A percentile compares a stretch with the other conserved stretches of the same genome.
Conservation (phyloP, 1,139 yeast genomes). For the Meyerozyma smithsonii region DNA sequence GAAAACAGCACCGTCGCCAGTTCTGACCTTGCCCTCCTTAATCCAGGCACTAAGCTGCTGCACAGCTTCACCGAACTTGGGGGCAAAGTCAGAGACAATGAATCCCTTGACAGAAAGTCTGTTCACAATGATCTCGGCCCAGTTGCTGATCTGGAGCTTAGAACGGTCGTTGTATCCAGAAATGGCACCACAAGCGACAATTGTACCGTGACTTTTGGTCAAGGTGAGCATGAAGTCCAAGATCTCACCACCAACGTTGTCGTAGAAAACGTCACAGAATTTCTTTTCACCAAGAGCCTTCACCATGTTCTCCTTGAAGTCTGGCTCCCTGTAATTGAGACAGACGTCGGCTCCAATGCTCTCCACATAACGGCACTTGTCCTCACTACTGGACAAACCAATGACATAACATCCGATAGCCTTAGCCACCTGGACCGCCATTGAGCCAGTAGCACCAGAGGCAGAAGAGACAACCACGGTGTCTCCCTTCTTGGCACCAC, state of each 20-base stretch:
- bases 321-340: slow-evolving; percentile 22
- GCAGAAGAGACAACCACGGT: slow-evolving; percentile 29
- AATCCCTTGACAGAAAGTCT: slow-evolving; percentile 48
- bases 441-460: slow-evolving; percentile 29
- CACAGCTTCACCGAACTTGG: slow-evolving; percentile 33
- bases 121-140: slow-evolving; percentile 42
- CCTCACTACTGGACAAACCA: slow-evolving; percentile 28
- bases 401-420: slow-evolving; percentile 25
- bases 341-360: slow-evolving; percentile 28
- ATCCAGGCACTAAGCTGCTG: slow-evolving; percentile 28
- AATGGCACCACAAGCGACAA: slow-evolving; percentile 61
- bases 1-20: slow-evolving; percentile 24
- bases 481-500: slow-evolving; percentile 21
- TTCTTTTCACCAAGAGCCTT: slow-evolving; percentile 40
- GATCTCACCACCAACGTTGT: slow-evolving; percentile 62
- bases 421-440: slow-evolving; percentile 27
- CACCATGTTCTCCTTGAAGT: slow-evolving; percentile 37
- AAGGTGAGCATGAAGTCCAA: slow-evolving; percentile 43
- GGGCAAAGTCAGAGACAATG: slow-evolving; percentile 34
- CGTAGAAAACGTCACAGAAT: slow-evolving; percentile 46
- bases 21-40: slow-evolving; percentile 37
- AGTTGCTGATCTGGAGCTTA: slow-evolving; percentile 29
- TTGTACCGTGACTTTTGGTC: slow-evolving; percentile 37
- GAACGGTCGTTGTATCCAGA: slow-evolving; percentile 49
- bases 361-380: slow-evolving; percentile 26